Evolutionary conservation across 2,329 filamentous ascomycete species (phyloP), one percentile per base, ranked within the genome.

Genomic region (Cercospora sp.): DNA sequence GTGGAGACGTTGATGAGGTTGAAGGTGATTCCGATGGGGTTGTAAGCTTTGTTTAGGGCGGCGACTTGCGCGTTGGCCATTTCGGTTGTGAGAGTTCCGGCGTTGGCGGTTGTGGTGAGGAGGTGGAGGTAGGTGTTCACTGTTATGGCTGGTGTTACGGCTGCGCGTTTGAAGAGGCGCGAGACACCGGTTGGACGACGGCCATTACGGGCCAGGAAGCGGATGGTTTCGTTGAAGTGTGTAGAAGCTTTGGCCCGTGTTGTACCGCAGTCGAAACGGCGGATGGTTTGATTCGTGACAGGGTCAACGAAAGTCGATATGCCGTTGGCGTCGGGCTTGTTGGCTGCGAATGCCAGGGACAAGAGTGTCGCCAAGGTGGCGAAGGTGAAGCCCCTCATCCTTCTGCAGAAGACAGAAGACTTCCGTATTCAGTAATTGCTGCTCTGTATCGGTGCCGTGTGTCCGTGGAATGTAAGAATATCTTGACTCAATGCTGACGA

Each of bases 21-120:
- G 79, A 86, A 88, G 8, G 74, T 76, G 72, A 88, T 85, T 66
- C 80, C 80, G 78, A 86, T 85, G 49, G 82, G 79, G 40, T 80
- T 77, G 79, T 85, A 85, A 8, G 79, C 79, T 32, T 69, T 75
- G 76, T 84, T 84, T 40, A 84, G 66, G 0, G 75, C 73, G 45
- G 75, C 74, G 66, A 80, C 65, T 70, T 84, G 82, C 18, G 75
- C 74, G 18, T 70, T 69, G 10, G 79, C 80, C 79, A 81, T 82
- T 59, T 77, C 70, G 66, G 79, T 77, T n/a, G 80, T 81, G 71
- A 84, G 78, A 63, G 74, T 76, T 43, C 73, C 76, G 53, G 78
- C 77, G 10, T 77, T 78, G 62, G 77, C 77, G 3, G 68, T 67
- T 16, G 76, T 81, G 55, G 79, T 79, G 57, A 84, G 76, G 63